Conservation (phyloP, 1,284 basidiomycete genomes). For the Fomitiporia mediterranea region DNA sequence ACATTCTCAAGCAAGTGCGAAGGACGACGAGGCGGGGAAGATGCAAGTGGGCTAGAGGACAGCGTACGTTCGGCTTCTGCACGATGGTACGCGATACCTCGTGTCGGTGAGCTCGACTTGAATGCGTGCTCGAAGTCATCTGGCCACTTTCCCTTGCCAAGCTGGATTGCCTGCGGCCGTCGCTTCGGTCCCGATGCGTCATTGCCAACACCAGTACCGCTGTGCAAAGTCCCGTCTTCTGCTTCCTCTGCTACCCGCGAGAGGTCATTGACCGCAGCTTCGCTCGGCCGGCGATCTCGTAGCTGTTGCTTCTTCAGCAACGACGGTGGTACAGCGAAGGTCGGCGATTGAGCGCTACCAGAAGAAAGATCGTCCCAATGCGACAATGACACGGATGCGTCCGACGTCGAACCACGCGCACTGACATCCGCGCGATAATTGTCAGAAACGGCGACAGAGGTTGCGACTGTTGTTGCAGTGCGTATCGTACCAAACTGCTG, state of each 20-base stretch:
- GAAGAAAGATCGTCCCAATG: slow-evolving; percentile 31
- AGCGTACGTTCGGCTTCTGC: slow-evolving; percentile 5
- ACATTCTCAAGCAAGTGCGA: slow-evolving; percentile 50
- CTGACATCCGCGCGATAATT: slow-evolving; percentile 60
- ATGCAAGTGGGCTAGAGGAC: slow-evolving; percentile 38
- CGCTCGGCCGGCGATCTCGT: slow-evolving; percentile 61
- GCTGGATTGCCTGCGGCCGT: slow-evolving; percentile 40
- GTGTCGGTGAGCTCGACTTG: slow-evolving; percentile 22
- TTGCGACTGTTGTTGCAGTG: slow-evolving; percentile 72
- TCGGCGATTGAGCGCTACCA: not conserved
- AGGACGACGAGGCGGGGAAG: slow-evolving; percentile 39
- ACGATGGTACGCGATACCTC: slow-evolving; percentile 30
- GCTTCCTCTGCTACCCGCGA: slow-evolving; percentile 66
- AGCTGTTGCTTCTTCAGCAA: slow-evolving; percentile 1
- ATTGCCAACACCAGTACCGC: slow-evolving; percentile 37
- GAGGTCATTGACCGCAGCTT: slow-evolving; percentile 54
- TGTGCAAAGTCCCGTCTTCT: slow-evolving; percentile 43
- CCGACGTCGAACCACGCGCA: slow-evolving; percentile 24
- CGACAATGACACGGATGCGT: slow-evolving; percentile 41
- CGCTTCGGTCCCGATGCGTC: slow-evolving; percentile 24
- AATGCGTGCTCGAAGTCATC: slow-evolving; percentile 71
- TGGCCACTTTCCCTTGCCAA: slow-evolving; percentile 78
- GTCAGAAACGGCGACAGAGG: slow-evolving; percentile 44
- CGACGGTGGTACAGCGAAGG: not conserved
- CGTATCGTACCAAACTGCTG: slow-evolving; percentile 74